Evolutionary conservation across 176 grass and related monocot species (phyloP), one percentile per base, ranked within the genome.

Genomic region (Thalia dealbata): DNA sequence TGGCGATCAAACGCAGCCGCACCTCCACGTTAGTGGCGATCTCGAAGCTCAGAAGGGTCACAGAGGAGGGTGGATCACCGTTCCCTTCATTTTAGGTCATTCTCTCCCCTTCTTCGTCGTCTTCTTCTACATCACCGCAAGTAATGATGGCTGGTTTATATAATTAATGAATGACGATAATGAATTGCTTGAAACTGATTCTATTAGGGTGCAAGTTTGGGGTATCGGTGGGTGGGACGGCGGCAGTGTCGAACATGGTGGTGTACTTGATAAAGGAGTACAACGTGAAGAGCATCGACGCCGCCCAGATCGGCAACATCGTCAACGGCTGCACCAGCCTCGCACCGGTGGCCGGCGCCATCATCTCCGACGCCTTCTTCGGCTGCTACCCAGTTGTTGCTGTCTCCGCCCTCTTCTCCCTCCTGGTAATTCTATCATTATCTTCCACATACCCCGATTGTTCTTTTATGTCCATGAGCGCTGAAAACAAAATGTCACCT

Each of bases 71-170:
- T 91, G 92, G 88, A 87, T 85, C 81, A 87, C 92, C 14, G 87
- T 89, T 82, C 84, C 88, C 73, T 96, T 91, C 81, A 65, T 96
- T 3, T 45, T 74, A 84, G 91, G 91, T 95, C 14, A n/a, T n/a
- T 15, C 9, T 61, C 19, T 3, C 13, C 0, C 13, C 48, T 38
- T 50, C 22, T 13, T 38, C 32, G 1, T 25, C 12, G 0, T 58
- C 19, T 56, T 14, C 14, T 3, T 42, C 5, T 44, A 0, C 38
- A 16, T 14, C 25, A 19, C 19, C 12, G 27, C 12, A 6, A 13
- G n/a, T n/a, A n/a, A n/a, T n/a, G 5, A 10, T 59, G 32, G 25
- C 59, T 10, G 21, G 22, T 38, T n/a, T n/a, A n/a, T n/a, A n/a
- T n/a, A n/a, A n/a, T n/a, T n/a, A n/a, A n/a, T 4, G 25, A 28